Evolutionary conservation across 2,329 filamentous ascomycete species (phyloP).

Genomic region (Verticillium zaregamsianum): DNA sequence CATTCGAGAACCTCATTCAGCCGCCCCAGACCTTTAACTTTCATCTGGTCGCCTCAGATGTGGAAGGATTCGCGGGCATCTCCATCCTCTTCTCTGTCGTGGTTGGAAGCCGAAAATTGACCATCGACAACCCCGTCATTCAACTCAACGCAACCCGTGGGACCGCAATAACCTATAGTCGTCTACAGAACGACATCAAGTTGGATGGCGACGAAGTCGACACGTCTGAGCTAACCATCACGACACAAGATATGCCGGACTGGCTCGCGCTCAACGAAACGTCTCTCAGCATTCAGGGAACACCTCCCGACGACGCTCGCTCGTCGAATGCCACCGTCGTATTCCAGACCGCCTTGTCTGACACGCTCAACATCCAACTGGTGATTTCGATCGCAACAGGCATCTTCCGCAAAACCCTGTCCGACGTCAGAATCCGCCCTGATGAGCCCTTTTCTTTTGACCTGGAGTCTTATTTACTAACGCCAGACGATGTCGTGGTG

Average conservation of each 20-base stretch:
- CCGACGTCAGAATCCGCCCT: constrained; percentile 33
- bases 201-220: constrained; percentile 52
- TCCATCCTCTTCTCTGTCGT: constrained; percentile 65
- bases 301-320: constrained; percentile 51
- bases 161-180: constrained; percentile 45
- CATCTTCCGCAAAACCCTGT: constrained; percentile 35
- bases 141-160: constrained; percentile 54
- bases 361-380: constrained; percentile 54
- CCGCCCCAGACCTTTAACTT: constrained; percentile 71
- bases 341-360: constrained; percentile 55
- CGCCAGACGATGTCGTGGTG: constrained; percentile 32
- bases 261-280: constrained; percentile 67
- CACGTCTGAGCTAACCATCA: constrained; percentile 47
- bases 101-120: constrained; percentile 67
- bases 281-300: constrained; percentile 62
- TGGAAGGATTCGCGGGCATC: constrained; percentile 69
- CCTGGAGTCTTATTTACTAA: constrained; percentile 35
- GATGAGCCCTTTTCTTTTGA: constrained; percentile 39
- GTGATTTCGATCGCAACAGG: constrained; percentile 29
- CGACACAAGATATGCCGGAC: constrained; percentile 48
- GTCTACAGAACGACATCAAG: constrained; percentile 46
- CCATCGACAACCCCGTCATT: constrained; percentile 55
- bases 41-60: constrained; percentile 72
- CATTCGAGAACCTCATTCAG: constrained; percentile 56
- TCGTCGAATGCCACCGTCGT: constrained; percentile 60